Percentiles rank a stretch among this genome's conserved stretches.
Conservation (phyloP, 306 rosid species). For the Cyclanthera cordifolia region DNA sequence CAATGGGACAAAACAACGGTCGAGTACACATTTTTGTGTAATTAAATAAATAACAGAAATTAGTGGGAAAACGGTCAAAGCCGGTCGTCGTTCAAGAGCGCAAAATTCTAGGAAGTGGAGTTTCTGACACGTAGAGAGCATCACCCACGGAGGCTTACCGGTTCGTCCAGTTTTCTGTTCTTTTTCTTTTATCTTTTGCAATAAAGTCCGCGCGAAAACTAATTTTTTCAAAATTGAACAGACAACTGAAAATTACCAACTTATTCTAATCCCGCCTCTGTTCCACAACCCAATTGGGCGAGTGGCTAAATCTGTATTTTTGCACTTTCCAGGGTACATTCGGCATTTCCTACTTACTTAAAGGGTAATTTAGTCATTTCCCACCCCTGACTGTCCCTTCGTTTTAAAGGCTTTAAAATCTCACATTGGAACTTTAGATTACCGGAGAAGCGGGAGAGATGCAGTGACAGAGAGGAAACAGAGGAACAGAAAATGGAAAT, state of each 20-base stretch:
- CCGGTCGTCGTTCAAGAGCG: constrained; percentile 24
- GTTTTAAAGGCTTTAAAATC: neutral
- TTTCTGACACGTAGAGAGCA: constrained; percentile 42
- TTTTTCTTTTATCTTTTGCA: neutral
- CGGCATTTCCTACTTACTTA: neutral
- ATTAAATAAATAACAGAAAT: neutral
- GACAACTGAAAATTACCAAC: neutral
- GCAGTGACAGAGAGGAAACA: constrained; percentile 7
- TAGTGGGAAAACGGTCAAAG: constrained; percentile 15
- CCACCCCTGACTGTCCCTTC: neutral
- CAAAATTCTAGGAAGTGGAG: constrained; percentile 27
- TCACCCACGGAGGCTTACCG: constrained; percentile 46
- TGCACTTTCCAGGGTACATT: neutral
- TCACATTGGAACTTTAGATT: constrained; percentile 29
- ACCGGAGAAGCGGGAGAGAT: constrained; percentile 68
- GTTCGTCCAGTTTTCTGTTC: neutral
- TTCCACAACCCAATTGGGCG: neutral
- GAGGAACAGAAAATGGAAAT: neutral
- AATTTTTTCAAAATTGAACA: neutral
- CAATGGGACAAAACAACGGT: constrained; percentile 9
- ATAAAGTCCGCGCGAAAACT: neutral
- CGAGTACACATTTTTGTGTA: neutral
- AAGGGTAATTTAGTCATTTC: neutral
- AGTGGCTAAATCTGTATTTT: neutral
- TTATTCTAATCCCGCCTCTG: neutral